These are phyloP conservation scores for Tephrocybe sp. DNA, from an alignment of 768 basidiomycete genomes.

Conservation along the genomic window DNA sequence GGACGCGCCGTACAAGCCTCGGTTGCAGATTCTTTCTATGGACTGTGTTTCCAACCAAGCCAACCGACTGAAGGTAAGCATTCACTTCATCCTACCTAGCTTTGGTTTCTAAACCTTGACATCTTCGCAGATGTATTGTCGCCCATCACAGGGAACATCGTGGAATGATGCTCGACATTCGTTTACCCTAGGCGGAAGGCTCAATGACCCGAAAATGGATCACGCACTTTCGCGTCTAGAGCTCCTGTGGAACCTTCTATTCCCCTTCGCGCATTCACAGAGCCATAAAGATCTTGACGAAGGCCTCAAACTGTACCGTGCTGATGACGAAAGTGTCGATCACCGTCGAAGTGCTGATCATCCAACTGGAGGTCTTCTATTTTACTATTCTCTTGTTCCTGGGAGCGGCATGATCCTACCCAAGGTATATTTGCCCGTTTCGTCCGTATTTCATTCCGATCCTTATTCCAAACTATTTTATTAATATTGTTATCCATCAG, in stretches of 20 bases:
- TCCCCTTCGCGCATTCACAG: constrained; percentile 18
- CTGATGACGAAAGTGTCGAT: constrained; percentile 3
- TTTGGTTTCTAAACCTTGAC: neutral
- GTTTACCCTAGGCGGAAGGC: constrained; percentile 26
- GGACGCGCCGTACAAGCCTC: constrained; percentile 20
- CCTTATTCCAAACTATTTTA: neutral
- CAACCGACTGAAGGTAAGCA: constrained; percentile 28
- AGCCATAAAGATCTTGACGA: constrained; percentile 21
- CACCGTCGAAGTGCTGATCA: constrained; percentile 10
- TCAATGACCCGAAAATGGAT: constrained; percentile 20
- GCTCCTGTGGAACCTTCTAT: constrained; percentile 27
- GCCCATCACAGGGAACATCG: too few species aligned
- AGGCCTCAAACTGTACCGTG: neutral
- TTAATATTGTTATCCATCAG: constrained; percentile 16
- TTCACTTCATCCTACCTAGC: neutral
- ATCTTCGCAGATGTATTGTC: too few species aligned
- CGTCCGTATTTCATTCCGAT: constrained; percentile 18
- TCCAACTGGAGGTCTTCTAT: too few species aligned
- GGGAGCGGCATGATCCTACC: too few species aligned
- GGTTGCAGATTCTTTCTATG: constrained; percentile 23
- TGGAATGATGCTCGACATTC: constrained; percentile 24
- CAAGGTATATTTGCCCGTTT: constrained; percentile 29
- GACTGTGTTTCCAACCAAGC: constrained; percentile 19
- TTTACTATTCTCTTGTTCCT: too few species aligned
- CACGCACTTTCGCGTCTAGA: constrained; percentile 20